Conservation (phyloP, 257 asterid genomes). For the Thymus mandschuricus region DNA sequence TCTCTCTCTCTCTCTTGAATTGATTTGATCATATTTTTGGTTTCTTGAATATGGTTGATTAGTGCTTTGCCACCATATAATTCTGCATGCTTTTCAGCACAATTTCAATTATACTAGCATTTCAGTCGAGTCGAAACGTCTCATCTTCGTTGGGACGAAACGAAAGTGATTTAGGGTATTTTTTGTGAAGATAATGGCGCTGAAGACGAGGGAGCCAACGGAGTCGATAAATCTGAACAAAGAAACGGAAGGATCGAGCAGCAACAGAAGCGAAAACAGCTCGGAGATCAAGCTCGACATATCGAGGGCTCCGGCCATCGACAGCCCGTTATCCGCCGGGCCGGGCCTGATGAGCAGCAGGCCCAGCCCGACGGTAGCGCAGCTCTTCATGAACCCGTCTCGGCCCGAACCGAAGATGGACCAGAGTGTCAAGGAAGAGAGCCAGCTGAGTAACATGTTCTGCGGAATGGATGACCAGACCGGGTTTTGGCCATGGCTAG, state of each 20-base stretch:
- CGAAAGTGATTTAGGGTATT: no score
- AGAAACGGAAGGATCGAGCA: slow-evolving; percentile 93
- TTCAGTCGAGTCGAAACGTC: no score
- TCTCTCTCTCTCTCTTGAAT: no score
- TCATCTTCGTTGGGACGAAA: no score
- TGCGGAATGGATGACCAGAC: slow-evolving; percentile 86
- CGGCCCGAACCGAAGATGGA: slow-evolving; percentile 57
- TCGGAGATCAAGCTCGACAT: slow-evolving; percentile 80
- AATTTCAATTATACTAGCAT: background rate
- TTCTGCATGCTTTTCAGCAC: slow-evolving; percentile 25
- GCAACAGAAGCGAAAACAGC: slow-evolving; percentile 92
- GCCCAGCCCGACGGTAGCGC: slow-evolving; percentile 42
- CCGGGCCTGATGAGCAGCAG: slow-evolving; percentile 46
- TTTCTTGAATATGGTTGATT: no score
- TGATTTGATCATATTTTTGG: background rate
- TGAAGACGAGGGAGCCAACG: slow-evolving; percentile 87
- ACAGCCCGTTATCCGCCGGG: slow-evolving; percentile 55
- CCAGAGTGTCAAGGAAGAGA: slow-evolving; percentile 75
- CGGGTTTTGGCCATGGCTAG: slow-evolving; percentile 98
- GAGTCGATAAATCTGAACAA: slow-evolving; percentile 94
- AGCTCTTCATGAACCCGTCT: slow-evolving; percentile 50
- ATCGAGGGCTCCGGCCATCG: slow-evolving; percentile 65
- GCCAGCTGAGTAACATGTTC: slow-evolving; percentile 73
- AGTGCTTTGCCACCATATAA: background rate
- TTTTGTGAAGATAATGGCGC: slow-evolving; percentile 70